These are phyloP conservation scores for Chrysosporium keratinophilum DNA, from an alignment of 2,329 filamentous ascomycete species.

Conservation along the genomic window DNA sequence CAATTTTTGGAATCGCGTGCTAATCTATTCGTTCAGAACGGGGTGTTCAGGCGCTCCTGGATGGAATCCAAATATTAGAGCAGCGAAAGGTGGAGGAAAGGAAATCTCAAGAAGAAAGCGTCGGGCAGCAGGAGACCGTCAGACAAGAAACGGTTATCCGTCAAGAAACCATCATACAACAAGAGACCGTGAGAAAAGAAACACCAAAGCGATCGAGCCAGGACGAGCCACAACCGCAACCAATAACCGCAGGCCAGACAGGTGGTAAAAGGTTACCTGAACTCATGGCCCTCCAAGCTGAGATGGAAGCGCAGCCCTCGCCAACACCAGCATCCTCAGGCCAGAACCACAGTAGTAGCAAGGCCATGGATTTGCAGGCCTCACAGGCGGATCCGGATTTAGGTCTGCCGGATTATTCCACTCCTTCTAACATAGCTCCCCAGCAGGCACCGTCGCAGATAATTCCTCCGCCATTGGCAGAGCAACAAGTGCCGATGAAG, in stretches of 20 bases:
- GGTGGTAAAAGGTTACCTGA: slow-evolving; percentile 1
- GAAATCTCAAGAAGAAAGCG: neutral
- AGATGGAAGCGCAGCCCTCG: neutral
- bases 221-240: neutral
- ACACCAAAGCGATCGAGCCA: neutral
- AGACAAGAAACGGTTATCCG: too few relatives aligned
- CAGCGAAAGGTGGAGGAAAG: neutral
- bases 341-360: neutral
- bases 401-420: too few relatives aligned
- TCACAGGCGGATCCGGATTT: neutral
- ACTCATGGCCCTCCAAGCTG: neutral
- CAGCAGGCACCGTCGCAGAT: too few relatives aligned
- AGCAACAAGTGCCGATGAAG: neutral
- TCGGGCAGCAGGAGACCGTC: neutral
- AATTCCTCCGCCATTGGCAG: too few relatives aligned
- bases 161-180: neutral
- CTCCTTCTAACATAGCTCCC: too few relatives aligned
- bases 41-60: neutral
- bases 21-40: neutral
- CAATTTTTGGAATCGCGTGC: neutral
- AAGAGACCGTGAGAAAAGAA: neutral
- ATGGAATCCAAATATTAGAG: neutral
- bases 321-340: neutral
- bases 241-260: neutral
- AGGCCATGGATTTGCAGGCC: neutral